Percentiles rank a stretch among this genome's conserved stretches.
Conservation (phyloP, 2,329 filamentous ascomycete genomes). For the Phaeoacremonium minimum region DNA sequence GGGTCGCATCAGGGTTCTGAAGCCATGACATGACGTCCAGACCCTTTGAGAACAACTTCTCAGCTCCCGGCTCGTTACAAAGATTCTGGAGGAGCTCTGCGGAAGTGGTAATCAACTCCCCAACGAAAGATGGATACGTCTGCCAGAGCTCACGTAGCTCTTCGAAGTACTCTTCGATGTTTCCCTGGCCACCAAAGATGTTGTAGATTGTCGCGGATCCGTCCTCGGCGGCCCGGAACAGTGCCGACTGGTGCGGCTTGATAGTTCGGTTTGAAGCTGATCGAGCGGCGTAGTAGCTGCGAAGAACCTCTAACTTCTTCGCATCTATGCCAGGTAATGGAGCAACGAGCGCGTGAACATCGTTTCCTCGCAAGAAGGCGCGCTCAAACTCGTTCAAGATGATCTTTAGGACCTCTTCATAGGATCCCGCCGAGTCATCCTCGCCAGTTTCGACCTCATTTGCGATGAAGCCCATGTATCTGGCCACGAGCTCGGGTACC, state of each 20-base stretch:
- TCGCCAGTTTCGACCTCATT: conserved; percentile 88
- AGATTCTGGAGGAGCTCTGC: conserved; percentile 85
- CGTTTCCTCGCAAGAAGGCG: conserved; percentile 89
- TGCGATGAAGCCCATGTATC: conserved; percentile 89
- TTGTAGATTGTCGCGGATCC: conserved; percentile 82
- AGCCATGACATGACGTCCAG: conserved; percentile 93
- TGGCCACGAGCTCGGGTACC: conserved; percentile 82
- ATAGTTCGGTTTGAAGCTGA: conserved; percentile 80
- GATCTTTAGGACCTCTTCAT: conserved; percentile 88
- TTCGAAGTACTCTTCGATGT: conserved; percentile 99
- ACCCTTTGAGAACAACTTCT: conserved; percentile 97
- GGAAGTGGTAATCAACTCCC: conserved; percentile 75
- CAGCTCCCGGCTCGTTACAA: conserved; percentile 76
- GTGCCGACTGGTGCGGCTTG: conserved; percentile 87
- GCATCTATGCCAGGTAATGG: conserved; percentile 82
- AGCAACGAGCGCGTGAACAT: conserved; percentile 87
- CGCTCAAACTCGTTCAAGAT: conserved; percentile 95
- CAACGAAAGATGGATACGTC: conserved; percentile 87
- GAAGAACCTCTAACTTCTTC: conserved; percentile 88
- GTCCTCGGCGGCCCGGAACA: conserved; percentile 84
- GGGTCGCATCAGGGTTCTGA: conserved; percentile 81
- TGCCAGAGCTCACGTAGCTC: conserved; percentile 88
- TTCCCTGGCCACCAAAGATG: conserved; percentile 95
- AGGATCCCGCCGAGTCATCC: conserved; percentile 82
- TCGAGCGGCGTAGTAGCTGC: conserved; percentile 88